Evolutionary conservation across 139 green algal genomes (phyloP), one percentile per base, ranked within the genome.

Genomic region (Diplosphaera chodatii): DNA sequence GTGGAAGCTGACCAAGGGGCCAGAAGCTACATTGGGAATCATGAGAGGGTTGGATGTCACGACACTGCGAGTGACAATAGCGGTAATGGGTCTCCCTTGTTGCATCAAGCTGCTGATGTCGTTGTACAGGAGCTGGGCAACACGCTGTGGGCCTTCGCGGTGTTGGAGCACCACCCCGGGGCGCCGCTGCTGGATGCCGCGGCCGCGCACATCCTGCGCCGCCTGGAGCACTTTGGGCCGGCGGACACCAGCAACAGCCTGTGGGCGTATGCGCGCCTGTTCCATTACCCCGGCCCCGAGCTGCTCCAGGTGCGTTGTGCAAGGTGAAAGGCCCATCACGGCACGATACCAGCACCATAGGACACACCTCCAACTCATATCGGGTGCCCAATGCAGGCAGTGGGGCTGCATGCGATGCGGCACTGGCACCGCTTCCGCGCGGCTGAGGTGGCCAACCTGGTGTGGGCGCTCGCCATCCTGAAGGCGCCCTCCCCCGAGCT

Each of bases 251-350:
- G 67, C 63, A 85, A 85, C 56, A 73, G 65, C 66, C 29, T 80
- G 30, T 88, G 81, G 81, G 68, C 68, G 37, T 84, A 82, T 71
- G 83, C 83, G 40, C 80, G 78, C 75, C 74, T 88, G 20, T 75
- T 69, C 68, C 74, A 79, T 41, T 69, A 72, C 63, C 74, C 74
- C 25, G 41, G 40, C 32, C 55, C 64, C 55, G 68, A 79, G 30
- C 56, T 79, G 63, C 68, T 75, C n/a, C 48, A 59, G 48, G 48
- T 59, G 48, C 48, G n/a, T n/a, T n/a, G n/a, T n/a, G n/a, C n/a
- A n/a, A n/a, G n/a, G n/a, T n/a, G n/a, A n/a, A n/a, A n/a, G n/a
- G n/a, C n/a, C n/a, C n/a, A n/a, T n/a, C n/a, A n/a, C n/a, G n/a
- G n/a, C n/a, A n/a, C n/a, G n/a, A n/a, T n/a, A n/a, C n/a, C n/a